Evolutionary conservation across 306 rosid species (phyloP), one percentile per base, ranked within the genome.

Genomic region (Pterocarpus macrocarpus): DNA sequence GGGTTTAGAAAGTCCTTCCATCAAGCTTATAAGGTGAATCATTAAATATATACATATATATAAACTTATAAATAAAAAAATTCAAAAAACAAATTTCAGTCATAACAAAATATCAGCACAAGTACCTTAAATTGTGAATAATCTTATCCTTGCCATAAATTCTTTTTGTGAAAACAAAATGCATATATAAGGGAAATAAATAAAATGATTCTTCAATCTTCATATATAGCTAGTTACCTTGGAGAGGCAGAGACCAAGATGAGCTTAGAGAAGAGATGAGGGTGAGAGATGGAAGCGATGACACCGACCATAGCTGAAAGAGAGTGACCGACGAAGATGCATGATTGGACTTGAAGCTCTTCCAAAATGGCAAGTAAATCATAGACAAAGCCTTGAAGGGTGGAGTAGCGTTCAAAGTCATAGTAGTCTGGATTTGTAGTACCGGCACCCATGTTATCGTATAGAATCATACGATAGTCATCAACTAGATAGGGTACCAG

Each of bases 311-410:
- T 90, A 28, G 88, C 86, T 15, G 92, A 90, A 45, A 92, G 89
- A 14, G 97, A 90, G 82, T 92, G 95, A 8, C 95, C 95, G 10
- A 92, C 90, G 38, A 92, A 89, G 77, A 89, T 87, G 77, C 95
- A 90, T 0, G 90, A 75, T 2, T 71, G 41, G 15, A 90, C 69
- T 4, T 74, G 86, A 22, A 87, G 73, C 77, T 89, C 95, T 70
- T 92, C 89, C 5, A 92, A 72, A 14, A 92, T 90, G 5, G 90
- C 83, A 3, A 92, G 87, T 6, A 92, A 38, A 36, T 92, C 97
- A 52, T 69, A 86, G 3, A 89, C 90, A 64, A 73, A 87, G 4
- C 97, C 93, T 36, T 92, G 86, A 2, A 90, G 76, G 1, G 91
- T 65, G 13, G 80, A 59, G 82, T 92, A 92, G 1, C 97, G 85